Evolutionary conservation across 1,139 yeast species (phyloP).

Genomic region (Schwanniomyces etchellsii): DNA sequence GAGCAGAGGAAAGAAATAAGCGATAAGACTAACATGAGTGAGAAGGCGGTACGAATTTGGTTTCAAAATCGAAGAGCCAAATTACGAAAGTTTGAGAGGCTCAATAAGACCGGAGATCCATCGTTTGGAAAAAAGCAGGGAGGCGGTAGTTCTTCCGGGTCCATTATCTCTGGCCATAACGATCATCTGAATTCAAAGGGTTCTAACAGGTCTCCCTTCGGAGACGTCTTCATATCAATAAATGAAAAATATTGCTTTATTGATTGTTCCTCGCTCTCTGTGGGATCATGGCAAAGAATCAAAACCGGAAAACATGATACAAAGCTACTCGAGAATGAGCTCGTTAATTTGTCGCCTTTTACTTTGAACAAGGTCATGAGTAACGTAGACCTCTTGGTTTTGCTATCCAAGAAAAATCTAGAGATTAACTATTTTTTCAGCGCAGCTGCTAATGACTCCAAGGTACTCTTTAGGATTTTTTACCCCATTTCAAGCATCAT

Average conservation of each 20-base stretch:
- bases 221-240: conserved; percentile 29
- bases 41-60: conserved; percentile 91
- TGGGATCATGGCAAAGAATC: conserved; percentile 76
- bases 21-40: conserved; percentile 76
- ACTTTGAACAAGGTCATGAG: conserved; percentile 58
- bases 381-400: conserved; percentile 61
- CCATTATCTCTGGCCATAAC: conserved; percentile 17
- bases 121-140: conserved; percentile 11
- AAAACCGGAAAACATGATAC: conserved; percentile 53
- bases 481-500: conserved; percentile 50
- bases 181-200: conserved; percentile 7
- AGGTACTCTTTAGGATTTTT: conserved; percentile 64
- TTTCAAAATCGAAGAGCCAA: conserved; percentile 90
- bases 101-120: conserved; percentile 16
- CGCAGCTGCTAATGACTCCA: conserved; percentile 61
- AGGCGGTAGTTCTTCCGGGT: conserved; percentile 13
- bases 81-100: conserved; percentile 53
- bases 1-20: conserved; percentile 69
- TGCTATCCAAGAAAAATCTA: conserved; percentile 60
- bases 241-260: conserved; percentile 66
- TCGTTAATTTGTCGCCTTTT: conserved; percentile 62
- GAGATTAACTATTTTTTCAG: conserved; percentile 73
- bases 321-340: conserved; percentile 32
- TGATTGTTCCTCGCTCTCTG: conserved; percentile 61
- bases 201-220: conserved; percentile 3